Base-by-base conservation (phyloP, 805 yeast genomes). In the Sporopachydermia lactativora region DNA sequence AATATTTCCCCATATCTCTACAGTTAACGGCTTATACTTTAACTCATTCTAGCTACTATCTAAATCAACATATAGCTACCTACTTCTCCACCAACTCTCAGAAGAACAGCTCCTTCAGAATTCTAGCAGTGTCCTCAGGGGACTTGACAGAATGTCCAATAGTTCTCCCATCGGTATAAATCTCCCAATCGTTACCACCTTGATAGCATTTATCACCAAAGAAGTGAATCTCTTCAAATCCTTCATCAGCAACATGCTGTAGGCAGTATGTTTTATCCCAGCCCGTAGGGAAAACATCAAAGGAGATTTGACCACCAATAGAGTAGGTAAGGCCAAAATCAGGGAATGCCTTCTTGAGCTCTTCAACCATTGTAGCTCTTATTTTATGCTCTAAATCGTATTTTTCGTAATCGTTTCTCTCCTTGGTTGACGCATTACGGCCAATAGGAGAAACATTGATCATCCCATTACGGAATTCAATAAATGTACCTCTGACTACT, bases 181-280 rank as follows among this genome's bases (percentile, higher is more conserved):
- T 92, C 73, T 92, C 98, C 67, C 80, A 92, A 69, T 92, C 99
- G 67, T 92, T 92, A 68, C 99, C 98, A 59, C 99, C 99, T 67
- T 77, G 64, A 71, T 81, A 81, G 50, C 95, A 73, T 74, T 92
- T 92, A 74, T 92, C 99, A 67, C 99, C 98, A 59, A 92, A 92
- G 77, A 92, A 92, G 70, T 92, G 97, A 55, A 92, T 85, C 53
- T 75, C 72, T 56, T 77, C 71, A 69, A 88, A 92, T 49, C 81
- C 77, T 65, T 89, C 96, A 45, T 70, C 63, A 55, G 66, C 84
- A 53, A 92, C 88, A 65, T 89, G 98, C 65, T 81, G 86, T 60
- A 92, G 75, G 65, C 95, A 84, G 71, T 89, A 92, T 47, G 99
- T 92, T 76, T 92, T 92, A 67, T 92, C 99, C 99, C 99, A 92